These are phyloP conservation scores for Pseudotsuga menziesii DNA, from an alignment of 75 land plant species.

Conservation along the genomic window DNA sequence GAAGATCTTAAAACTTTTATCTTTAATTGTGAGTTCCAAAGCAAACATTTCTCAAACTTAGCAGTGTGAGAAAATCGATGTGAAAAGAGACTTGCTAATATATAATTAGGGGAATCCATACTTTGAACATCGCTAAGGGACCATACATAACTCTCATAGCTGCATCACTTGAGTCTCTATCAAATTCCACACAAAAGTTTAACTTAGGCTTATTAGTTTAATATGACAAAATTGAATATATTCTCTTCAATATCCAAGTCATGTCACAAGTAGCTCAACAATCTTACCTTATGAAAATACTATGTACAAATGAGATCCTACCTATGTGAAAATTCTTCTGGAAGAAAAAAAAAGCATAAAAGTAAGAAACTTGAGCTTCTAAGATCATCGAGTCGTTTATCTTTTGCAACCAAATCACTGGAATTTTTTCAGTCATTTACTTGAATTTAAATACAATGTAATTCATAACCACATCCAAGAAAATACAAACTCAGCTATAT, in stretches of 20 bases:
- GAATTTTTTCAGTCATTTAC: neutral
- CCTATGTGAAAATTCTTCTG: neutral
- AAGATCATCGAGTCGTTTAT: neutral
- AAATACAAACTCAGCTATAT: neutral
- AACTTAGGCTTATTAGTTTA: neutral
- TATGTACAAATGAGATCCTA: neutral
- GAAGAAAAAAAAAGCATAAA: too few species aligned
- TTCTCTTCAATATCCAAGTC: neutral
- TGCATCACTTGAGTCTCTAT: neutral
- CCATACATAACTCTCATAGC: neutral
- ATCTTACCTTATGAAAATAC: neutral
- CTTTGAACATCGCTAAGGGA: neutral
- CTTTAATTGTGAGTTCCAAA: too few species aligned
- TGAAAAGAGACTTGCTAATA: too few species aligned
- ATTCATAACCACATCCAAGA: neutral
- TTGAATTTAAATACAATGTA: neutral
- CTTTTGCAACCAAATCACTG: neutral
- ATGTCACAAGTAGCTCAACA: neutral
- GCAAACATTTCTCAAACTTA: too few species aligned
- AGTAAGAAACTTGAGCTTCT: neutral
- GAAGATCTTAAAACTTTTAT: too few species aligned
- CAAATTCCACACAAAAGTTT: neutral
- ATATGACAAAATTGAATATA: neutral
- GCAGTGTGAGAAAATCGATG: too few species aligned
- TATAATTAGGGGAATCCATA: too few species aligned